Evolutionary conservation across 179 eudicot genomes (phyloP).

Genomic region (Sideroxylon spinosum): DNA sequence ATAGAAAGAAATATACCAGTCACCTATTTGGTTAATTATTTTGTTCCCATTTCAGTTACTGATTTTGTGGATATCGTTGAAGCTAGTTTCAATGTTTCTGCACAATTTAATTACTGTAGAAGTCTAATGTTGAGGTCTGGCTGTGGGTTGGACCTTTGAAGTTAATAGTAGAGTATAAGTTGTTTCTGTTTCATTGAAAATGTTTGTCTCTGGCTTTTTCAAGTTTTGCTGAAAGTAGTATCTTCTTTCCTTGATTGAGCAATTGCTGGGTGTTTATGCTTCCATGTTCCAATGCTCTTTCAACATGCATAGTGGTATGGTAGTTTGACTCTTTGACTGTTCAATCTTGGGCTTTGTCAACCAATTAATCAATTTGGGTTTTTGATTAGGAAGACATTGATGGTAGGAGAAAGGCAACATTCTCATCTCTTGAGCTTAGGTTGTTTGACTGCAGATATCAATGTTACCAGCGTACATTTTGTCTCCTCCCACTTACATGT

Average conservation of each 20-base stretch:
- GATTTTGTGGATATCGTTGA: not conserved
- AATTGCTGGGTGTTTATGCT: not conserved
- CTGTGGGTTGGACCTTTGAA: not conserved
- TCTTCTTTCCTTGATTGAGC: not conserved
- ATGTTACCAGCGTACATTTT: not conserved
- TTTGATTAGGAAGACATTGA: too few species aligned
- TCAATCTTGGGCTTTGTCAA: too few species aligned
- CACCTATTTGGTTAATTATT: conserved; percentile 9
- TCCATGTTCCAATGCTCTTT: too few species aligned
- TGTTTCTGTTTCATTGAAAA: not conserved
- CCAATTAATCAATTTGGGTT: too few species aligned
- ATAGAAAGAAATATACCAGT: not conserved
- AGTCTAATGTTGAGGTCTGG: not conserved
- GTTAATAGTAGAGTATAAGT: not conserved
- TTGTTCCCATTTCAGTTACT: not conserved
- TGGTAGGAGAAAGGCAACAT: too few species aligned
- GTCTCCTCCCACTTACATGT: not conserved
- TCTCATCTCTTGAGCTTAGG: too few species aligned
- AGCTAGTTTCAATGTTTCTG: not conserved
- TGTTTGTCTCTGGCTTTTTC: not conserved
- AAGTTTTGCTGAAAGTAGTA: not conserved
- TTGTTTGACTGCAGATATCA: too few species aligned
- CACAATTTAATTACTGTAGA: not conserved
- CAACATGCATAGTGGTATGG: too few species aligned
- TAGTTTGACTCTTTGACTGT: too few species aligned